Conservation (phyloP, 805 yeast genomes). For the Candida methanosorbosa region DNA sequence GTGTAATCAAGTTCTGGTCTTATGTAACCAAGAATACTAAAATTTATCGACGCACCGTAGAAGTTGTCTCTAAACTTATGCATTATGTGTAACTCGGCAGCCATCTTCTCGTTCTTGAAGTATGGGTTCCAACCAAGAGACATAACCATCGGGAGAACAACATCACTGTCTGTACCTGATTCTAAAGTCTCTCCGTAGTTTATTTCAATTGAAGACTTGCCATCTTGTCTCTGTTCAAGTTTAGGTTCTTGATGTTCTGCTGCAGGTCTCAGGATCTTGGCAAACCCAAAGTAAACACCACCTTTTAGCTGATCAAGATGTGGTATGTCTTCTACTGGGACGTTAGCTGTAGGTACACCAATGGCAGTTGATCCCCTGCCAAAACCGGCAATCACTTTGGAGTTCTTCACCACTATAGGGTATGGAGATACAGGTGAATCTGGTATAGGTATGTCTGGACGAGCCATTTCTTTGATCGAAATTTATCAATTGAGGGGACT, state of each 20-base stretch:
- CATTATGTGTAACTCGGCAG: conserved; percentile 82
- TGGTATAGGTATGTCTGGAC: conserved; percentile 34
- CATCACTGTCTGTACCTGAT: conserved; percentile 29
- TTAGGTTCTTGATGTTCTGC: conserved; percentile 8
- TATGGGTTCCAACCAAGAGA: conserved; percentile 96
- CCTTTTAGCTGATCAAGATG: conserved; percentile 36
- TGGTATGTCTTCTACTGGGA: conserved; percentile 47
- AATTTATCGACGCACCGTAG: conserved; percentile 72
- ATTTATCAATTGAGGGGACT: no score
- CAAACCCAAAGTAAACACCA: conserved; percentile 88
- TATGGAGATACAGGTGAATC: conserved; percentile 32
- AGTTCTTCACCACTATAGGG: conserved; percentile 38
- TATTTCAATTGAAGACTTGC: conserved; percentile 37
- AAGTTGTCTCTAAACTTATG: conserved; percentile 62
- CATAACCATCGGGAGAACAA: conserved; percentile 80
- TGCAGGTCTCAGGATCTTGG: conserved; percentile 25
- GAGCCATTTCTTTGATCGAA: conserved; percentile 25
- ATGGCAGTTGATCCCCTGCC: conserved; percentile 93
- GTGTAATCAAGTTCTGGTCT: conserved; percentile 87
- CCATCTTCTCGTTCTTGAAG: conserved; percentile 67
- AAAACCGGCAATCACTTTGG: conserved; percentile 68
- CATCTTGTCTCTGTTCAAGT: conserved; percentile 15
- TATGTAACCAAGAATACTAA: conserved; percentile 76
- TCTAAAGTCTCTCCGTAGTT: conserved; percentile 50
- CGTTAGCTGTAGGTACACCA: conserved; percentile 94